Conservation (phyloP, 83 land plant genomes). For the Diphasiastrum complanatum region DNA sequence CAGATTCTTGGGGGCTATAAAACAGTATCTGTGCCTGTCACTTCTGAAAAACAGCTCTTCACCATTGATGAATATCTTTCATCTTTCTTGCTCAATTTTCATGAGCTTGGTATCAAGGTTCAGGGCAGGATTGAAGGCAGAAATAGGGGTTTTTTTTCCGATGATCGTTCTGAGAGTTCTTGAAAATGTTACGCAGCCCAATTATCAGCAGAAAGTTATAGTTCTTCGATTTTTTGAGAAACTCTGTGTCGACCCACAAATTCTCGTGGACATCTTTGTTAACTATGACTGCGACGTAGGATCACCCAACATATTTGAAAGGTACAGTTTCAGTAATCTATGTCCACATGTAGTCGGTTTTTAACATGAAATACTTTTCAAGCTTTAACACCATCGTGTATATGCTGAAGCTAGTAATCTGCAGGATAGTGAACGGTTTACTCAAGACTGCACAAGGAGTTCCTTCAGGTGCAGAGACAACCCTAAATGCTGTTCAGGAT, state of each 20-base stretch:
- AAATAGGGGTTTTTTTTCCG: conserved; percentile 98
- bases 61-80: conserved; percentile 83
- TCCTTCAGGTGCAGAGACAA: conserved; percentile 73
- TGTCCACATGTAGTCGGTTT: not conserved
- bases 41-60: conserved; percentile 94
- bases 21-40: conserved; percentile 92
- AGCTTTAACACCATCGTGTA: not conserved
- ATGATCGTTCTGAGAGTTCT: conserved; percentile 97
- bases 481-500: conserved; percentile 80
- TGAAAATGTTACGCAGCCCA: conserved; percentile 97
- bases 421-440: conserved; percentile 96
- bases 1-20: conserved; percentile 98
- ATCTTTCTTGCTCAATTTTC: conserved; percentile 97
- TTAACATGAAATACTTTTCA: not conserved
- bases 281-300: conserved; percentile 99
- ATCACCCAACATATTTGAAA: conserved; percentile 96
- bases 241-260: conserved; percentile 89
- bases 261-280: conserved; percentile 88
- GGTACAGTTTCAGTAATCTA: too few species aligned
- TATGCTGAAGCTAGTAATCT: not conserved
- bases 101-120: conserved; percentile 96
- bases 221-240: conserved; percentile 92
- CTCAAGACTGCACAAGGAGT: conserved; percentile 94
- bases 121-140: conserved; percentile 96
- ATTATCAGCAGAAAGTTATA: conserved; percentile 91